Base-by-base conservation (phyloP, 2,329 filamentous ascomycete species). In the Acrodontium crateriforme region DNA sequence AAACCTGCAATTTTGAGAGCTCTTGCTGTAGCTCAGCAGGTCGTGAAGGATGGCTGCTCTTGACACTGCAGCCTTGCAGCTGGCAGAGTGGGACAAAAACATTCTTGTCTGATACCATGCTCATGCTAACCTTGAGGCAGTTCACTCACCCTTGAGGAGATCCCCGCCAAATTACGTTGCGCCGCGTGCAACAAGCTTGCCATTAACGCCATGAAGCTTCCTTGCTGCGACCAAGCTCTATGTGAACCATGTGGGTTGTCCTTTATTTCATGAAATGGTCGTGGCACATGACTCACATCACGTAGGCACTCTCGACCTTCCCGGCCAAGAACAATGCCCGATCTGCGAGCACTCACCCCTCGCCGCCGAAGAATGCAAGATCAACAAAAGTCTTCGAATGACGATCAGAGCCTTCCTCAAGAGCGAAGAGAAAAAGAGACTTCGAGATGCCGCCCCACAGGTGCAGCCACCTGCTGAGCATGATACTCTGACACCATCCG, bases 101-200 rank as follows among this genome's bases (percentile, higher is more conserved):
- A n/a, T n/a, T n/a, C n/a, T n/a, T 6, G 14, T 23, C 18, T 21
- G 22, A 20, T n/a, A n/a, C n/a, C n/a, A n/a, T n/a, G n/a, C n/a
- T n/a, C n/a, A n/a, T 34, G 21, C 34, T 40, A 24, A 41, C 33
- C 18, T 18, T n/a, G 17, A 8, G 19, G 15, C 49, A 91, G 83
- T 53, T 77, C 79, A 27, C 66, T 93, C 35, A 63, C 72, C 12
- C 71, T 78, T 40, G 81, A 87, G 45, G 82, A 89, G 37, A 84
- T 94, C 32, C 89, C 89, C n/a, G 83, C 85, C 47, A 94, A 93
- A 65, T 69, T 98, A 39, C 79, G 85, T 57, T 98, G 89, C 63
- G 83, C 83, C 28, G 81, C 83, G 44, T 98, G 89, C 59, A 89
- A 79, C 60, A 84, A 81, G 54, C 67, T 95, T 33, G 85, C 84